Evolutionary conservation across 1,284 basidiomycete species (phyloP), one percentile per base, ranked within the genome.

Genomic region (Melampsora americana): DNA sequence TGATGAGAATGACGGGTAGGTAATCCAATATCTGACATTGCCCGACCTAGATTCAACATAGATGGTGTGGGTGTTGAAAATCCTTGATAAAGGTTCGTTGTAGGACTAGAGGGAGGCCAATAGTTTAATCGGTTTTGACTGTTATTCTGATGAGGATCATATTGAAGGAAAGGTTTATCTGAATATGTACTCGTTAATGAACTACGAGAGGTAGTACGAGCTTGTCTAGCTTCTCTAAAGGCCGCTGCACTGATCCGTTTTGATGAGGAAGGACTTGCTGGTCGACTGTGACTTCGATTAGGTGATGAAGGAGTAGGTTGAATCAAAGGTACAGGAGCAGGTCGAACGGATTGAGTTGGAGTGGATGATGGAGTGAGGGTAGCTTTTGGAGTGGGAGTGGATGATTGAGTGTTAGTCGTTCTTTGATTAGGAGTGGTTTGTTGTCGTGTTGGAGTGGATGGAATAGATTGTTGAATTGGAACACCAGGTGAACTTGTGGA

Each of bases 181-280:
- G 70, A 66, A 39, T 50, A 65, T 0, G 70, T 48, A 44, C 23
- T 32, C 12, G 26, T 30, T 28, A 56, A 32, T 23, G 46, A 66
- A 26, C 64, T n/a, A 7, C 72, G 26, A 1, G 72, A 74, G 44
- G 64, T n/a, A 11, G 46, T 72, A 14, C 72, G 4, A 14, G 65
- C 72, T 12, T 62, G 64, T 14, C 65, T n/a, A 4, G 72, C 72
- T 23, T 67, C 72, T 42, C 72, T 65, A 50, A 74, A 74, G 0
- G 72, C 72, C 18, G 72, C 72, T 1, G 72, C 72, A 42, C 72
- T 74, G 20, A 74, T 74, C 50, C 53, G 53, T 28, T 62, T 32
- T 48, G 11, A 11, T 11, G 46, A 20, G n/a, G 50, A 26, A 4
- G 72, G 72, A 44, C 72, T 74, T 20, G 64, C 56, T 4, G 72